phyloP scores from a whole-genome alignment of 805 yeast genomes.

The Starmera caribaea region DNA sequence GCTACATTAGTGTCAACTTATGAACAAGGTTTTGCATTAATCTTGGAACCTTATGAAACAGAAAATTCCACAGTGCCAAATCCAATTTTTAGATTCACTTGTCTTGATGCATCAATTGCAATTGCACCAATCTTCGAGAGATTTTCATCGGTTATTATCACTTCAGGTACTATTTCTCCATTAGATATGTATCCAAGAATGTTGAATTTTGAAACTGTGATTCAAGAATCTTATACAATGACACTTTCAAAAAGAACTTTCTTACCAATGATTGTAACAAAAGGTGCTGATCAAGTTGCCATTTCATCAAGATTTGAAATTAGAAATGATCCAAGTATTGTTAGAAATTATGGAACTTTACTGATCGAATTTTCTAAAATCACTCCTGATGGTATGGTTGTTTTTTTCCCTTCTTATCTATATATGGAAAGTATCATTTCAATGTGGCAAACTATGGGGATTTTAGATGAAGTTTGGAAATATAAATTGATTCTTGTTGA shows the following conservation, averaged over 20 bases:
- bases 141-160: constrained; percentile 85
- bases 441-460: constrained; percentile 99
- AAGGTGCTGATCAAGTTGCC: constrained; percentile 97
- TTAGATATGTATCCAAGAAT: constrained; percentile 97
- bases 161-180: constrained; percentile 97
- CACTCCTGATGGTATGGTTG: constrained; percentile 97
- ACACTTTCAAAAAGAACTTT: constrained; percentile 87
- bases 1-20: constrained; percentile 95
- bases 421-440: constrained; percentile 98
- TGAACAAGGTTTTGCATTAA: constrained; percentile 85
- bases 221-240: constrained; percentile 94
- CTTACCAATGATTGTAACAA: constrained; percentile 91
- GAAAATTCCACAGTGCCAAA: constrained; percentile 93
- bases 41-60: constrained; percentile 92
- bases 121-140: constrained; percentile 94
- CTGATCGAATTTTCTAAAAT: constrained; percentile 87
- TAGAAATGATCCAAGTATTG: constrained; percentile 95
- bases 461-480: constrained; percentile 97
- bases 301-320: constrained; percentile 94
- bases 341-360: constrained; percentile 90
- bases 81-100: constrained; percentile 86
- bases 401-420: constrained; percentile 91
- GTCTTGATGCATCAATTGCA: constrained; percentile 96
- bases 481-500: constrained; percentile 91
- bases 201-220: constrained; percentile 87